A percentile compares a stretch with the other conserved stretches of the same genome.
Evolutionary conservation across 805 yeast genomes (phyloP).

Genomic region (Candida verbasci): DNA sequence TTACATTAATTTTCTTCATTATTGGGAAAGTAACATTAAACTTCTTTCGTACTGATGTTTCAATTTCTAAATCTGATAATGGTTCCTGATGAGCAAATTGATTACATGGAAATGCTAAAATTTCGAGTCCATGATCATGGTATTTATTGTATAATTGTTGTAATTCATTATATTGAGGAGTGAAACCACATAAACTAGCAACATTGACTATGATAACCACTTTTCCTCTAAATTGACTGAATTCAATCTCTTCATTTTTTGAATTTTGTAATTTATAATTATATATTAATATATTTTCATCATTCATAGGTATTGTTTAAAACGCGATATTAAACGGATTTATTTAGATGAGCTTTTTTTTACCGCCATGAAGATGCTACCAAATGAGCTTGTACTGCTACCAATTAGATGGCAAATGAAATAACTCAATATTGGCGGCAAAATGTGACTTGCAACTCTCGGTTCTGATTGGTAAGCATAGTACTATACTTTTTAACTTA

Average conservation of each 20-base stretch:
- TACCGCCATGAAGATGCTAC: too few relatives aligned
- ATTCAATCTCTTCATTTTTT: constrained; percentile 55
- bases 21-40: constrained; percentile 36
- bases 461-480: too few relatives aligned
- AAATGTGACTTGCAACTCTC: too few relatives aligned
- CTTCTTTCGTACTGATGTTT: constrained; percentile 13
- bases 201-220: constrained; percentile 82
- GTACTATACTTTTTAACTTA: too few relatives aligned
- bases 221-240: constrained; percentile 64
- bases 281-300: constrained; percentile 43
- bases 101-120: constrained; percentile 88
- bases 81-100: constrained; percentile 85
- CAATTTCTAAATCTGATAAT: constrained; percentile 42
- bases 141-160: constrained; percentile 66
- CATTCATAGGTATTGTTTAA: constrained; percentile 1
- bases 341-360: too few relatives aligned
- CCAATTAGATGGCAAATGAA: too few relatives aligned
- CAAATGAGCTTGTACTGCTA: too few relatives aligned
- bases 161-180: constrained; percentile 72
- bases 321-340: too few relatives aligned
- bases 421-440: too few relatives aligned
- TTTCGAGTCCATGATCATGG: constrained; percentile 55
- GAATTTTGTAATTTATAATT: constrained; percentile 61
- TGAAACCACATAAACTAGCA: constrained; percentile 76
- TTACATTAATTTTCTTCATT: constrained; percentile 32